These are phyloP conservation scores for Phytophthora ohioensis DNA, from an alignment of 352 stramenopile genomes.

Conservation along the genomic window DNA sequence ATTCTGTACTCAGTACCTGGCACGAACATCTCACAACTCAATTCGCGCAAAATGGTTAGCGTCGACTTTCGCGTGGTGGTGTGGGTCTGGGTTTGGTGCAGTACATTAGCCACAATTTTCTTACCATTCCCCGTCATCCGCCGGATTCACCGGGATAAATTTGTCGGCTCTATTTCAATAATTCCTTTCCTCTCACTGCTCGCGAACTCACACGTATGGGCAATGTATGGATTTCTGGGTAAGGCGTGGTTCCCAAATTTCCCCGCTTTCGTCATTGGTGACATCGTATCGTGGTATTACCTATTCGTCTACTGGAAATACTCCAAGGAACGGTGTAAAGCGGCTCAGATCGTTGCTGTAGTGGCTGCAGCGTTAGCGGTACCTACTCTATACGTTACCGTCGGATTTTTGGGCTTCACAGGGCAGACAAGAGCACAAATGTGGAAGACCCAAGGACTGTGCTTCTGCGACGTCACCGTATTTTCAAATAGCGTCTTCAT, in stretches of 20 bases:
- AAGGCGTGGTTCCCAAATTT: constrained; percentile 1
- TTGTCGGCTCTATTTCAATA: background rate
- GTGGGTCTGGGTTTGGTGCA: constrained; percentile 1
- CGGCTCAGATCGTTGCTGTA: background rate
- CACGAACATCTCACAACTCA: background rate
- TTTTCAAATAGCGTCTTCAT: background rate
- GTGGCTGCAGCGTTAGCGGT: background rate
- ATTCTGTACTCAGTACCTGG: too few relatives aligned
- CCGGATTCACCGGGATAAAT: background rate
- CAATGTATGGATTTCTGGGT: background rate
- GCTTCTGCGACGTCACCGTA: background rate
- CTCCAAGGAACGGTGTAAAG: background rate
- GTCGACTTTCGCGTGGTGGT: background rate
- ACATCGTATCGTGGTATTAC: background rate
- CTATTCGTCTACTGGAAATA: background rate
- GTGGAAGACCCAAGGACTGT: background rate
- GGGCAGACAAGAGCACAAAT: background rate
- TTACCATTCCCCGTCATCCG: background rate
- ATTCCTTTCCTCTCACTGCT: background rate
- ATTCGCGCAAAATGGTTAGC: background rate
- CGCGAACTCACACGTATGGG: background rate
- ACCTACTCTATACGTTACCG: background rate
- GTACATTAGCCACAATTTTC: background rate
- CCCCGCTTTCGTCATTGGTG: background rate
- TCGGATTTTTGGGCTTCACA: background rate